These are phyloP conservation scores for Nadsonia commutata DNA, from an alignment of 1,139 yeast species.

Conservation along the genomic window DNA sequence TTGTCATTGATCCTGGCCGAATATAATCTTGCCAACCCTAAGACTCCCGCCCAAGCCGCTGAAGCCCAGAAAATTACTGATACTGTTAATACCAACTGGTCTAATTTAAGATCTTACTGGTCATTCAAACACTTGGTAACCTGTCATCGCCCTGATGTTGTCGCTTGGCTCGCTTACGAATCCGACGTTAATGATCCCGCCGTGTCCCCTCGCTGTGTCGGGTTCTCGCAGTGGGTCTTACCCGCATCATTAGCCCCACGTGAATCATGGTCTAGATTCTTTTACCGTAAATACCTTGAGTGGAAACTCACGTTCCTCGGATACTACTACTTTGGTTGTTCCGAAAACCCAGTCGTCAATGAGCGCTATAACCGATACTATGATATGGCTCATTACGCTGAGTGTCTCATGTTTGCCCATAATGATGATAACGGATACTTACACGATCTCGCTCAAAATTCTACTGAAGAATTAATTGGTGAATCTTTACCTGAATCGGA, in stretches of 20 bases:
- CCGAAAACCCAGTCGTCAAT: neutral
- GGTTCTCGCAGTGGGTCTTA: neutral
- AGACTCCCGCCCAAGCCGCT: neutral
- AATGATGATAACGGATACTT: neutral
- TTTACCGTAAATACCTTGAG: neutral
- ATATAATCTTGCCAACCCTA: neutral
- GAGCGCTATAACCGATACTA: neutral
- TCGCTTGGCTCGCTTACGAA: neutral
- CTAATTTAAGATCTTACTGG: neutral
- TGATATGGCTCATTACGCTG: neutral
- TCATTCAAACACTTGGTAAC: neutral
- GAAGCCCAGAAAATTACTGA: neutral
- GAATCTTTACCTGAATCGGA: neutral
- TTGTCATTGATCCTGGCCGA: neutral
- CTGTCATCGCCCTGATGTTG: neutral
- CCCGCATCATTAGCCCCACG: neutral
- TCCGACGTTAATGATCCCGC: neutral
- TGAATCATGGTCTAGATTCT: neutral
- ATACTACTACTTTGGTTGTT: neutral
- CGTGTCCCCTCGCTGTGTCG: neutral
- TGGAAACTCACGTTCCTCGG: neutral
- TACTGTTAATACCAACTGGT: neutral
- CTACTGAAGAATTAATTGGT: neutral
- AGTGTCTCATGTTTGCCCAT: neutral
- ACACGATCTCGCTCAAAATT: neutral